These are phyloP conservation scores for Jatropha multifida DNA, from an alignment of 441 rosid genomes.

Conservation along the genomic window DNA sequence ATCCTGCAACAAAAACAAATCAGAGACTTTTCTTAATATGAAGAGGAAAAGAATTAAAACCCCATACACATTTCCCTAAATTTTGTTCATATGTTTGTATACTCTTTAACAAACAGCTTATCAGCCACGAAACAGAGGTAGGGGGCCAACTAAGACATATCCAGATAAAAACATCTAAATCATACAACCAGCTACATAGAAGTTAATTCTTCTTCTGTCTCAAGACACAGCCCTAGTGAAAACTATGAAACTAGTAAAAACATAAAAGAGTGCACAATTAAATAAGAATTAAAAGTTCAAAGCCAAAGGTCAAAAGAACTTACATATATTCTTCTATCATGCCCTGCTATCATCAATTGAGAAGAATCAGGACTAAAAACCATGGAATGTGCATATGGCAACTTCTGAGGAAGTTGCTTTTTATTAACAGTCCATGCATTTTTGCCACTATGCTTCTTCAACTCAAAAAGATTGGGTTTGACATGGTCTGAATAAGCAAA, in stretches of 20 bases:
- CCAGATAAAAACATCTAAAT: background rate
- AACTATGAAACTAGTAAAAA: background rate
- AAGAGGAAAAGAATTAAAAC: too few species aligned
- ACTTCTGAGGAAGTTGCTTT: conserved; percentile 56
- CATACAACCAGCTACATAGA: background rate
- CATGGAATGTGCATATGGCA: conserved; percentile 83
- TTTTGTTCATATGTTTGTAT: background rate
- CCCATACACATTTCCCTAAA: background rate
- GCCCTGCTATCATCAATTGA: conserved; percentile 71
- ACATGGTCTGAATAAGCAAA: conserved; percentile 83
- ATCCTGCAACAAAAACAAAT: background rate
- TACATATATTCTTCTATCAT: conserved; percentile 83
- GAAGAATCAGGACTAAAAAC: conserved; percentile 75
- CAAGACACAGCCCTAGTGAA: background rate
- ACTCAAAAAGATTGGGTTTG: conserved; percentile 66
- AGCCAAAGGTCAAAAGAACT: conserved; percentile 25
- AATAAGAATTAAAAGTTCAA: conserved; percentile 1
- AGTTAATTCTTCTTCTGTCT: background rate
- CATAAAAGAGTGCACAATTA: background rate
- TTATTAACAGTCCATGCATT: conserved; percentile 57
- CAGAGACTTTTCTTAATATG: background rate
- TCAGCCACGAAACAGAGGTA: background rate
- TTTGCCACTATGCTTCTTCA: conserved; percentile 53
- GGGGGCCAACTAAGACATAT: background rate
- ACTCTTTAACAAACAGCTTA: background rate